Evolutionary conservation across 192 early-diverging fungal species (phyloP).

Genomic region (Backusella parvicylindrica): DNA sequence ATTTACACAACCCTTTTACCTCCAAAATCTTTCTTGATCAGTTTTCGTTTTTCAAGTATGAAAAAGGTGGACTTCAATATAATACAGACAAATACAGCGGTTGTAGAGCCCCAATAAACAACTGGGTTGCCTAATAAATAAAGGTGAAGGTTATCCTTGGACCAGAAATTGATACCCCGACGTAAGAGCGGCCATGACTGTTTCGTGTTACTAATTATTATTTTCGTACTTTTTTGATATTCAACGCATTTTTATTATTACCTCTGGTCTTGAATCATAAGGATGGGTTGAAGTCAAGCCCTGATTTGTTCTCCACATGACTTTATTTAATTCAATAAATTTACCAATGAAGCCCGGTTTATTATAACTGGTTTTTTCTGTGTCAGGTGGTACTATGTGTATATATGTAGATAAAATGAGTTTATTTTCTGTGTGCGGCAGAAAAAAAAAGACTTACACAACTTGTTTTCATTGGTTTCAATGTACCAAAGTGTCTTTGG

Average conservation of each 20-base stretch:
- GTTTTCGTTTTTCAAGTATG: conserved; percentile 57
- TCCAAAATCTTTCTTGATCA: conserved; percentile 45
- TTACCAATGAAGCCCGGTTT: conserved; percentile 80
- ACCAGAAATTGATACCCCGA: conserved; percentile 93
- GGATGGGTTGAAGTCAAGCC: conserved; percentile 91
- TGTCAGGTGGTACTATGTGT: conserved; percentile 53
- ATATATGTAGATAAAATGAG: neutral
- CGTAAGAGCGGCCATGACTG: conserved; percentile 84
- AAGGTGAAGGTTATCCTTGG: conserved; percentile 69
- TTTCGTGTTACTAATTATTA: neutral
- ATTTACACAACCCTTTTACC: no score
- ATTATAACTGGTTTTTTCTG: conserved; percentile 58
- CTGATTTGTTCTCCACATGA: conserved; percentile 93
- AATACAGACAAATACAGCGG: conserved; percentile 57
- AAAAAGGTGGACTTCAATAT: conserved; percentile 50
- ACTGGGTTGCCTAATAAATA: conserved; percentile 93
- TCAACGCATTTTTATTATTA: neutral
- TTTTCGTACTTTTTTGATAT: no score
- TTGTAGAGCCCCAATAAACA: conserved; percentile 76
- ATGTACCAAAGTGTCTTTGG: conserved; percentile 78
- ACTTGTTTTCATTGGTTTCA: conserved; percentile 57
- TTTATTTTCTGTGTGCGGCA: neutral
- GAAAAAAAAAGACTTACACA: conserved; percentile 30
- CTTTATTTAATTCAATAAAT: conserved; percentile 84
- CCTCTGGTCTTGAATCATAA: conserved; percentile 87